A percentile compares a stretch with the other conserved stretches of the same genome.
Evolutionary conservation across 2,329 filamentous ascomycete genomes (phyloP).

Genomic region (Alternaria viburni): DNA sequence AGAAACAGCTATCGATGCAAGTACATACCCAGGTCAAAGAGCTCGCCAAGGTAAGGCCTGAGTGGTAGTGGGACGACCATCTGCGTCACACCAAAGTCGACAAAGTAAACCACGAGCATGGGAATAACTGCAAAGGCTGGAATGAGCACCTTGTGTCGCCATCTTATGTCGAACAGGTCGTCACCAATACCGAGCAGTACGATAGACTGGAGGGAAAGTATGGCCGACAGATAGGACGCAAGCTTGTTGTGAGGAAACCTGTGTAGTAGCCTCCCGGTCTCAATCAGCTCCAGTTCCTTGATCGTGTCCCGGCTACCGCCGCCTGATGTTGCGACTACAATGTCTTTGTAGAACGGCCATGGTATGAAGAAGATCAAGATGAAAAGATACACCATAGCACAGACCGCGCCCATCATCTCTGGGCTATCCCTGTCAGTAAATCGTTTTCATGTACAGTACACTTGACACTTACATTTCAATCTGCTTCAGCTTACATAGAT

Average conservation of each 20-base stretch:
- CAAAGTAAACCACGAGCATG: conserved; percentile 95
- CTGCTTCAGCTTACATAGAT: conserved; percentile 79
- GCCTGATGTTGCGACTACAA: conserved; percentile 91
- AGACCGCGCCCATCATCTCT: conserved; percentile 94
- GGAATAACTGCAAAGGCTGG: conserved; percentile 92
- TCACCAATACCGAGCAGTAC: conserved; percentile 92
- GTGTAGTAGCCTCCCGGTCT: conserved; percentile 85
- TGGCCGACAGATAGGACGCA: conserved; percentile 90
- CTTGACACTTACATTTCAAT: conserved; percentile 70
- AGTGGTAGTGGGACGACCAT: conserved; percentile 89
- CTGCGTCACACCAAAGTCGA: conserved; percentile 96
- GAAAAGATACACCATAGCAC: conserved; percentile 89
- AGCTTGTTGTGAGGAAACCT: conserved; percentile 96
- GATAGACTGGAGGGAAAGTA: conserved; percentile 89
- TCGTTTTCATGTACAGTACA: background rate
- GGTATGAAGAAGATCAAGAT: conserved; percentile 91
- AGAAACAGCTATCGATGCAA: background rate
- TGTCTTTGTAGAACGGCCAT: conserved; percentile 97
- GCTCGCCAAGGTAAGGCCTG: conserved; percentile 80
- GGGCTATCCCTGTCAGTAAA: conserved; percentile 60
- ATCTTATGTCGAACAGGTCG: conserved; percentile 96
- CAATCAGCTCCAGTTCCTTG: conserved; percentile 72
- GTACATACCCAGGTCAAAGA: conserved; percentile 73
- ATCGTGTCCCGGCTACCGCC: conserved; percentile 91
- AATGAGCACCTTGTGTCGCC: conserved; percentile 98